Evolutionary conservation across 805 yeast species (phyloP).

Genomic region (Teunomyces cretensis): DNA sequence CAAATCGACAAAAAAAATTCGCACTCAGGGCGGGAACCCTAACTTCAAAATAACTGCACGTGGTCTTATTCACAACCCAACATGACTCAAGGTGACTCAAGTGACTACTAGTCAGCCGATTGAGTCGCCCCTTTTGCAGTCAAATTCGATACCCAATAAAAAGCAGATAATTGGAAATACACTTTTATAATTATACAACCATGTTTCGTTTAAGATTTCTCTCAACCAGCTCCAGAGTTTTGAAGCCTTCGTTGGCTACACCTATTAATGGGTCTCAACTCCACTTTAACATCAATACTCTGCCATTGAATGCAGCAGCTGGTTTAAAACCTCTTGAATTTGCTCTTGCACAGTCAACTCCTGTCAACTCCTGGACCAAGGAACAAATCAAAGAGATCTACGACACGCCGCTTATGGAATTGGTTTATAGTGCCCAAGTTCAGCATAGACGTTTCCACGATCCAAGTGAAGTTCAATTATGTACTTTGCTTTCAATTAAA

Average conservation of each 20-base stretch:
- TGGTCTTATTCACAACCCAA: too few relatives aligned
- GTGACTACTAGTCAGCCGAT: neutral
- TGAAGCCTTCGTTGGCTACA: neutral
- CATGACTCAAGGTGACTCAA: conserved; percentile 8
- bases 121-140: neutral
- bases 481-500: conserved; percentile 73
- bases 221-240: neutral
- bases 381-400: conserved; percentile 61
- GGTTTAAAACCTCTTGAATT: conserved; percentile 7
- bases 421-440: conserved; percentile 57
- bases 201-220: neutral
- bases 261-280: conserved; percentile 6
- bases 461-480: conserved; percentile 68
- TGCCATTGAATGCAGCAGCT: neutral
- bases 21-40: neutral
- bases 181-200: neutral
- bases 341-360: conserved; percentile 10
- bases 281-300: conserved; percentile 9
- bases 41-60: too few relatives aligned
- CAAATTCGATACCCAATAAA: neutral
- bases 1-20: neutral
- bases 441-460: conserved; percentile 70
- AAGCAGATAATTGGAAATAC: neutral
- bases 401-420: conserved; percentile 62
- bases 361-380: conserved; percentile 54